A percentile compares a stretch with the other conserved stretches of the same genome.
These are phyloP conservation scores for Fusarium neocosmosporiellum DNA, from an alignment of 2,329 filamentous ascomycete genomes.

Conservation along the genomic window DNA sequence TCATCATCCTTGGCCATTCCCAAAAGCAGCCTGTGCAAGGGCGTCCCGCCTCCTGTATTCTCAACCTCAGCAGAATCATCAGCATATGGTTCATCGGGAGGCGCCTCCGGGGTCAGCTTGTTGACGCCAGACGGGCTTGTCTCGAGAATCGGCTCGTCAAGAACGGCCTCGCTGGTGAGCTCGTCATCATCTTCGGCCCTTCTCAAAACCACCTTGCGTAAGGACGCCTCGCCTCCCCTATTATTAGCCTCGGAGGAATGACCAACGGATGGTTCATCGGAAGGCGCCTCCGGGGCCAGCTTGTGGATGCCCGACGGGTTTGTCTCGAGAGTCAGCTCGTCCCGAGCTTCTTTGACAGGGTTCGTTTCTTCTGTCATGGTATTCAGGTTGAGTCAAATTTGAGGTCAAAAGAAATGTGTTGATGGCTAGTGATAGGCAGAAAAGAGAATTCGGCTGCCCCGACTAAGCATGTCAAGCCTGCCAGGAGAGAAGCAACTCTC, in stretches of 20 bases:
- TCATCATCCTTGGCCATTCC: neutral
- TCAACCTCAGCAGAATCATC: neutral
- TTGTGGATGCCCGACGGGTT: neutral
- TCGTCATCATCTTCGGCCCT: neutral
- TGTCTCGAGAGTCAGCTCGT: neutral
- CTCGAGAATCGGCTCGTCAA: neutral
- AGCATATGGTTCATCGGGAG: neutral
- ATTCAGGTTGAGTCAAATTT: neutral
- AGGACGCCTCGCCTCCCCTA: neutral
- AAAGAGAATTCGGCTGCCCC: neutral
- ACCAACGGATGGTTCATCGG: neutral
- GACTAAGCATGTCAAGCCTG: neutral
- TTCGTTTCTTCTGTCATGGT: neutral
- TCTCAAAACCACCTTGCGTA: neutral
- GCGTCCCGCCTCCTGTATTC: neutral
- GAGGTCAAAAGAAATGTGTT: neutral
- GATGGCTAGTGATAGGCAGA: neutral
- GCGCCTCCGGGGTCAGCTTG: neutral
- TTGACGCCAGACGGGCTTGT: neutral
- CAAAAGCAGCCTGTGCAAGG: neutral
- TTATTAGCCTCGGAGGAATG: neutral
- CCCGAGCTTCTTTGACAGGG: neutral
- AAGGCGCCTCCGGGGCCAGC: neutral
- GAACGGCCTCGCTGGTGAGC: neutral
- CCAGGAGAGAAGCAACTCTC: neutral